Evolutionary conservation across 2,329 filamentous ascomycete genomes (phyloP), one percentile per base, ranked within the genome.

Genomic region (Lizonia empirigonia): DNA sequence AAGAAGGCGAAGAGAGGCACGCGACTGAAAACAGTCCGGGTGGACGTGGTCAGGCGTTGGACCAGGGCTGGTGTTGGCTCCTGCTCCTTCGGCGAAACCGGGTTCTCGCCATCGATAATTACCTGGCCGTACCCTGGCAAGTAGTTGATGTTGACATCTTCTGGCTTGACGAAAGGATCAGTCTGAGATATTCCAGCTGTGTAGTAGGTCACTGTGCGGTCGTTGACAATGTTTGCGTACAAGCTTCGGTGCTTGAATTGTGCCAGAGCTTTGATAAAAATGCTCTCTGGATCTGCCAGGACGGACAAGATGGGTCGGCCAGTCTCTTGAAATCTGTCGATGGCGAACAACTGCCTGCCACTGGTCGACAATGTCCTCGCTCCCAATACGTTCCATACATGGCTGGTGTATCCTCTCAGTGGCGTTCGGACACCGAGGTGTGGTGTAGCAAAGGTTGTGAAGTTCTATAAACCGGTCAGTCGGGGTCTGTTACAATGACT

Each of bases 161-260:
- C 82, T 13, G 88, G 68, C 57, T 91, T 80, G 0, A 80, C 80
- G 67, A 85, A 97, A 0, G 91, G 92, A 64, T 97, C 90, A 0
- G 81, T 88, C 64, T 85, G 86, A 19, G 86, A 81, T 36, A 97
- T 90, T 16, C 80, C 81, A 0, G 91, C 90, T 0, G 93, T 97
- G 70, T 93, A 96, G 74, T 89, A 90, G 1, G 87, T 84, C 4
- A 90, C 90, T 35, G 84, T 90, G 46, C 86, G 81, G 75, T 97
- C 93, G 72, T 97, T 96, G 67, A 89, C 77, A 37, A 96, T 86
- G 68, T 97, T 97, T 33, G 88, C 82, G 71, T 97, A 97, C 1
- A 96, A 77, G 4, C 85, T 88, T 51, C 86, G 87, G 46, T 89
- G 81, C 69, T 86, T 84, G 76, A 97, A 97, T 60, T 79, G 82